A percentile compares a stretch with the other conserved stretches of the same genome.
phyloP scores from a whole-genome alignment of 106 monocot genomes.

The Amphibolis antarctica region DNA sequence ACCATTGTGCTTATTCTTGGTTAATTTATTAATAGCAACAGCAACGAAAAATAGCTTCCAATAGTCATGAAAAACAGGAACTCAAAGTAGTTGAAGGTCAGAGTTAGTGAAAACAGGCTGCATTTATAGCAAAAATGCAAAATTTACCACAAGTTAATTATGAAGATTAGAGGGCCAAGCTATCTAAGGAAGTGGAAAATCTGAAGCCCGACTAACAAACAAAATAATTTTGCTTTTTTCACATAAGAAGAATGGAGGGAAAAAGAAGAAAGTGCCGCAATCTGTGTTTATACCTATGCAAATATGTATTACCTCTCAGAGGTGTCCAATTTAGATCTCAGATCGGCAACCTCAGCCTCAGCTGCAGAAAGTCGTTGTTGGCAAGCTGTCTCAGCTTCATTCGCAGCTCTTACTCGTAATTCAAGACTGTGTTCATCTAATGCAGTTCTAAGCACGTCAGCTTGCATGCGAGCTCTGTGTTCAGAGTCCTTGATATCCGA shows the following conservation, averaged over 20 bases:
- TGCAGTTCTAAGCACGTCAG: slow-evolving; percentile 46
- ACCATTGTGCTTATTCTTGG: no score
- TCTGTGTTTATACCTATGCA: no score
- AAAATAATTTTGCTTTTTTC: not conserved
- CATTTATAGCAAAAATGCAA: no score
- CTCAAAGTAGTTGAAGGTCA: no score
- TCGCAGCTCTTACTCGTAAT: slow-evolving; percentile 89
- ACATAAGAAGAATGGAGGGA: not conserved
- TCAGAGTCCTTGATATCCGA: slow-evolving; percentile 82
- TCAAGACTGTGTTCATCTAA: slow-evolving; percentile 83
- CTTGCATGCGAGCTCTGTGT: slow-evolving; percentile 58
- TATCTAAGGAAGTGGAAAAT: not conserved
- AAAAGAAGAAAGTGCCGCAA: not conserved
- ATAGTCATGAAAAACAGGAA: no score
- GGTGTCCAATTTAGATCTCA: slow-evolving; percentile 60
- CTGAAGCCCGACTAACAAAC: not conserved
- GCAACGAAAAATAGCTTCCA: no score
- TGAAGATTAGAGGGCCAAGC: no score
- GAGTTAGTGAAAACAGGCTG: no score
- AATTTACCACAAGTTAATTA: no score
- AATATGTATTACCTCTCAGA: slow-evolving; percentile 51
- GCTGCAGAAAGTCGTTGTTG: slow-evolving; percentile 64
- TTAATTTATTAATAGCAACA: no score
- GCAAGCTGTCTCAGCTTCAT: slow-evolving; percentile 90
- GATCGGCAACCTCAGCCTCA: slow-evolving; percentile 66